A percentile compares a stretch with the other conserved stretches of the same genome.
These are phyloP conservation scores for Ephemerocybe angulata DNA, from an alignment of 768 basidiomycete species.

Conservation along the genomic window DNA sequence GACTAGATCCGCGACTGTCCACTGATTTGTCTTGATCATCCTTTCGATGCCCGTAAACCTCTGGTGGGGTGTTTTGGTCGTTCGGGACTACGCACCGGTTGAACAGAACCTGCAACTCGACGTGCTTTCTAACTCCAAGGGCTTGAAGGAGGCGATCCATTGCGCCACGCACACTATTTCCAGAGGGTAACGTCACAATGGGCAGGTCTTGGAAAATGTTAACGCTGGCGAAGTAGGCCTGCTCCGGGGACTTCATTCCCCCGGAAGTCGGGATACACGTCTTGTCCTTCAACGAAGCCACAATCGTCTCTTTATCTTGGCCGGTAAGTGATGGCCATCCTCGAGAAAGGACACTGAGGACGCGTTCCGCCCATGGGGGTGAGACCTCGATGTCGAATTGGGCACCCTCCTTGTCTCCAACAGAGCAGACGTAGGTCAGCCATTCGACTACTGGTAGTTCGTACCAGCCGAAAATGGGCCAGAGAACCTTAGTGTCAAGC, in stretches of 20 bases:
- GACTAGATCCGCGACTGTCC: conserved; percentile 81
- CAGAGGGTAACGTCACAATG: conserved; percentile 69
- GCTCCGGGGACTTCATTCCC: conserved; percentile 69
- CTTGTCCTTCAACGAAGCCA: conserved; percentile 43
- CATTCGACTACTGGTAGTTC: conserved; percentile 78
- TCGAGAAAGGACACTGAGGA: conserved; percentile 61
- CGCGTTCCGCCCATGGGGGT: conserved; percentile 75
- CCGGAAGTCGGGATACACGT: conserved; percentile 68
- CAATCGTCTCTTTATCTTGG: conserved; percentile 44
- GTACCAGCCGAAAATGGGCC: conserved; percentile 64
- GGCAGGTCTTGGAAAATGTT: conserved; percentile 89
- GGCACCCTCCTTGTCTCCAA: conserved; percentile 33
- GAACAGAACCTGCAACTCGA: conserved; percentile 93
- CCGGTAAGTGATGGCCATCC: conserved; percentile 67
- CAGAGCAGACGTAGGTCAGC: conserved; percentile 60
- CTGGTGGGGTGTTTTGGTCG: neutral
- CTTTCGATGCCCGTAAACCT: conserved; percentile 32
- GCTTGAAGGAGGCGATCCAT: conserved; percentile 68
- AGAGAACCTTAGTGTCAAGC: conserved; percentile 49
- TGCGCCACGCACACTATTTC: conserved; percentile 55
- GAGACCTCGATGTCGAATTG: conserved; percentile 64
- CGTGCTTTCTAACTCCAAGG: conserved; percentile 85
- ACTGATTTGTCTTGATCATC: conserved; percentile 87
- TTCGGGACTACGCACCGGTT: conserved; percentile 49
- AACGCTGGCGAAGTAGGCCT: conserved; percentile 82